Conservation (phyloP, 805 yeast species). For the Candida methanosorbosa region DNA sequence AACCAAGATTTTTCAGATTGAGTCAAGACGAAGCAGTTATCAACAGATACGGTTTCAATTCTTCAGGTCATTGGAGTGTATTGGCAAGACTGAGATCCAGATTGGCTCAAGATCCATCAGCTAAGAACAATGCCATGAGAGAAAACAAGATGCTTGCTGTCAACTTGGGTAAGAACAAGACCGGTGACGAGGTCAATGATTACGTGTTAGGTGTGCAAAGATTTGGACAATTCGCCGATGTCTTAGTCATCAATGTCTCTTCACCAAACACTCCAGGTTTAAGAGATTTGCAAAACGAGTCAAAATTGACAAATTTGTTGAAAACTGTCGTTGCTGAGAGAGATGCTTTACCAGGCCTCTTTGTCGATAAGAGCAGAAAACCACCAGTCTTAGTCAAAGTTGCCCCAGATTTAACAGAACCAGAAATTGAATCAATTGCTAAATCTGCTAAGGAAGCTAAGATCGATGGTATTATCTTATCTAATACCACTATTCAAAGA, state of each 20-base stretch:
- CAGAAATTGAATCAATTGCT: constrained; percentile 78
- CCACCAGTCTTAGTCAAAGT: constrained; percentile 88
- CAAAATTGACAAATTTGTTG: constrained; percentile 60
- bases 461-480: constrained; percentile 86
- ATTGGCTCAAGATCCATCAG: constrained; percentile 16
- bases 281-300: constrained; percentile 75
- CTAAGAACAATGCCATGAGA: constrained; percentile 36
- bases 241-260: constrained; percentile 82
- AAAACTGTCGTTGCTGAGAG: constrained; percentile 64
- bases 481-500: constrained; percentile 87
- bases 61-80: constrained; percentile 77
- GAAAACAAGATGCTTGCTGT: constrained; percentile 64
- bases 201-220: constrained; percentile 77
- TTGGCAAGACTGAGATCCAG: constrained; percentile 60
- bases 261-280: constrained; percentile 96
- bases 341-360: constrained; percentile 34
- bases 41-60: constrained; percentile 92
- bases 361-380: constrained; percentile 28
- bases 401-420: constrained; percentile 85
- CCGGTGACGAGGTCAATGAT: constrained; percentile 84
- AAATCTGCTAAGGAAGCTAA: constrained; percentile 65
- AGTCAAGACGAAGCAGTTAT: constrained; percentile 84
- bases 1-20: constrained; percentile 83
- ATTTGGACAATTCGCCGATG: constrained; percentile 81
- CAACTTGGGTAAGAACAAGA: constrained; percentile 87